Conservation (phyloP, 345 rosid genomes). For the Citrus cavaleriei region DNA sequence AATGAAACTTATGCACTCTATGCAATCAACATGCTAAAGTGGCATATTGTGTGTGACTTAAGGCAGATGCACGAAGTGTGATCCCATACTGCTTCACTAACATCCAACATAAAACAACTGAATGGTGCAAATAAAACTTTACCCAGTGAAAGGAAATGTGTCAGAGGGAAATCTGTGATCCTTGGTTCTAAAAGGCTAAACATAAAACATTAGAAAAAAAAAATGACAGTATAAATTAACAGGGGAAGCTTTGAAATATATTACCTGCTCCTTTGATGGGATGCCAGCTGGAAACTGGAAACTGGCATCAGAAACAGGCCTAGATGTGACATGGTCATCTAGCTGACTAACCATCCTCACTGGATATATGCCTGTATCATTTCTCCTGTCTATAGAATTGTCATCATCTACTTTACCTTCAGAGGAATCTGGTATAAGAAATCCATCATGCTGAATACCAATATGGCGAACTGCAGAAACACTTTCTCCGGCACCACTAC, state of each 20-base stretch:
- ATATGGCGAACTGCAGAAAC: constrained; percentile 33
- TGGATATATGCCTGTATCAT: constrained; percentile 9
- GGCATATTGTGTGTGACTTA: not conserved
- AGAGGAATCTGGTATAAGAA: constrained; percentile 19
- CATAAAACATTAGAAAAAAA: not conserved
- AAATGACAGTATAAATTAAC: not conserved
- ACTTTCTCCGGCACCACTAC: constrained; percentile 38
- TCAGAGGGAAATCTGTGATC: not conserved
- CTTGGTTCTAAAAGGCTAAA: not conserved
- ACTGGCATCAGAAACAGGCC: constrained; percentile 18
- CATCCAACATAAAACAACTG: not conserved
- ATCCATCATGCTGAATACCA: constrained; percentile 37
- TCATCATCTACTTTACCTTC: constrained; percentile 13
- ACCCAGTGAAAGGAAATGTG: not conserved
- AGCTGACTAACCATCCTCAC: constrained; percentile 9
- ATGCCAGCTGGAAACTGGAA: constrained; percentile 19
- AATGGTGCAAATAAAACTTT: not conserved
- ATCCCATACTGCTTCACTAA: not conserved
- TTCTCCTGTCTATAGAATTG: constrained; percentile 6
- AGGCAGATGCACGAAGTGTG: not conserved
- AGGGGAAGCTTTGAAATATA: not conserved
- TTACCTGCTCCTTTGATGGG: constrained; percentile 29
- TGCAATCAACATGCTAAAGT: not conserved
- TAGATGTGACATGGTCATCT: constrained; percentile 5
- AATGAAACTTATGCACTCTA: not conserved